Base-by-base conservation (phyloP, 352 stramenopile species). In the Saprolegnia parasitica region DNA sequence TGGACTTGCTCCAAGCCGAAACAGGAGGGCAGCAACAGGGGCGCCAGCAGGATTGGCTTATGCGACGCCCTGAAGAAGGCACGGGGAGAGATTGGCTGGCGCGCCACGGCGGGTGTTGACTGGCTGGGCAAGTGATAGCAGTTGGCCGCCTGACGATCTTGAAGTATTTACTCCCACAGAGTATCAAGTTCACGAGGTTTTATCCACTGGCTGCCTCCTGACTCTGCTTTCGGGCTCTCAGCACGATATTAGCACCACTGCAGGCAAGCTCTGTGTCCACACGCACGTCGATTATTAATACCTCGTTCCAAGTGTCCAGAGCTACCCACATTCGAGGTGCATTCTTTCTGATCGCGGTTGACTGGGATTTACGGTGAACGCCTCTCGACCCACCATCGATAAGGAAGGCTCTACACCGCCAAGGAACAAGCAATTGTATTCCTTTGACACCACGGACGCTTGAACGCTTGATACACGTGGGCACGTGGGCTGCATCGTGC, bases 101-200 rank as follows among this genome's bases (percentile, higher is more conserved):
- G 35, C 52, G 42, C 42, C 42, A 49, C 11, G 42, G 52, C 29
- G 29, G 29, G 29, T 35, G 29, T 35, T 60, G 52, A 60, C 52
- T 4, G 35, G 52, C 35, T 16, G 24, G 35, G 24, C 11, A 40
- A 60, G 52, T 60, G 52, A 60, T 60, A 60, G 52, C 24, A 18
- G 20, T 40, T 11, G 52, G 20, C 16, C 1, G 9, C 52, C 52
- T 60, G 52, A 60, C 52, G 3, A 60, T 60, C 52, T 60, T 60
- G 52, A 60, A 60, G 13, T 60, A 60, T 60, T 18, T 1, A 35
- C 20, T 60, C 11, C 20, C 16, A 40, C 52, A 60, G 20, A 8
- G 9, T 60, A 60, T 60, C 13, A 16, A 60, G 11, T 60, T 60
- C 3, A 11, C 35, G 35, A 35, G 29, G 29, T 2, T 35, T 35